Conservation (phyloP, 176 grass and related monocot genomes). For the Thinopyrum elongatum region DNA sequence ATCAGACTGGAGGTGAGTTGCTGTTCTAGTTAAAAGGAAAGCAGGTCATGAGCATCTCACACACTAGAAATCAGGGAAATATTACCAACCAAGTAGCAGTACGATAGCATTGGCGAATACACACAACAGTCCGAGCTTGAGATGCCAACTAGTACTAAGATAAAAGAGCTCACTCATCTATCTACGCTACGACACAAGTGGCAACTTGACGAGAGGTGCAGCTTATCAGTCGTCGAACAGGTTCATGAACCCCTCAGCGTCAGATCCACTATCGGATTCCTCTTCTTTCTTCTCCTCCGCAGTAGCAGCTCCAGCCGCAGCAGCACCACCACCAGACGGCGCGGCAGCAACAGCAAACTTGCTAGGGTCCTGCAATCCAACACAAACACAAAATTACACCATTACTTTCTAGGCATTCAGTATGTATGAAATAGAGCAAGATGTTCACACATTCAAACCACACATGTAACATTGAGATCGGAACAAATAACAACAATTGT, state of each 20-base stretch:
- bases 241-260: slow-evolving; percentile 51
- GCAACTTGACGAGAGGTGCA: not conserved
- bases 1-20: too few relatives aligned
- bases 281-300: slow-evolving; percentile 57
- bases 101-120: not conserved
- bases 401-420: not conserved
- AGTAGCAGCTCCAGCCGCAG: not conserved
- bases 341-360: slow-evolving; percentile 53
- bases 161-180: not conserved
- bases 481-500: not conserved
- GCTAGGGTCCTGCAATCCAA: slow-evolving; percentile 54
- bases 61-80: not conserved
- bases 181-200: slow-evolving; percentile 10
- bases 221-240: slow-evolving; percentile 61
- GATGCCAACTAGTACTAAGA: not conserved
- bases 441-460: not conserved
- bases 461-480: not conserved
- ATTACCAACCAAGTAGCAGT: not conserved
- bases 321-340: slow-evolving; percentile 16
- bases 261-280: slow-evolving; percentile 51
- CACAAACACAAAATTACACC: not conserved
- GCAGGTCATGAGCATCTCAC: not conserved
- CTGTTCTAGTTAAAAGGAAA: too few relatives aligned
- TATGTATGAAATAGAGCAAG: not conserved
- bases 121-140: not conserved